Base-by-base conservation (phyloP, 2,329 filamentous ascomycete genomes). In the Exophiala spinifera region DNA sequence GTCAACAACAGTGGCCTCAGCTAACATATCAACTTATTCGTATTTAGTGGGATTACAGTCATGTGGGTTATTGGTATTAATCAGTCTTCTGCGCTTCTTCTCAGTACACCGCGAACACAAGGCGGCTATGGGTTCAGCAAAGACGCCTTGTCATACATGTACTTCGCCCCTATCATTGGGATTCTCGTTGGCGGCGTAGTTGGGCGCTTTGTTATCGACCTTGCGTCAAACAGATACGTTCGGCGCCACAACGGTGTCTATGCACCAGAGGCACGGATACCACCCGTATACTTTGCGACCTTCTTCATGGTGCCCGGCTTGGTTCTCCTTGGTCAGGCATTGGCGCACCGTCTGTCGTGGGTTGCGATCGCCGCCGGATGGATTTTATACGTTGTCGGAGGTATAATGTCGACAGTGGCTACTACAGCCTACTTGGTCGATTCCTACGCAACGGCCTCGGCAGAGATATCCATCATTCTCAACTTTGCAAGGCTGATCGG, bases 361-460 rank as follows among this genome's bases (percentile, higher is more conserved):
- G 3, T 17, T 11, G 53, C 34, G 3, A 23, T 56, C 14, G 36
- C 44, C 1, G 15, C 51, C 11, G 53, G 53, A 4, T 56, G 53
- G 53, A 49, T 48, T 8, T 46, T 56, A 11, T 51, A 40, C 28
- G 25, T 44, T 7, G 40, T 56, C 25, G 53, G 53, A 1, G 37
- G 17, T 15, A 48, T 51, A 34, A 51, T 64, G 11, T 53, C 59
- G 7, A 59, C 62, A 14, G 77, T 79, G 2, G 77, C 75, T 1
- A 66, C 80, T 23, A 76, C 72, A 49, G 74, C 76, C 4, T 82
- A 81, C 63, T 70, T 72, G 15, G 74, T 82, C 3, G 79, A 82
- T 65, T 71, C 70, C 59, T 82, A 81, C 64, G 79, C 79, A 0
- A 74, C 79, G 62, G 78, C 74, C 2, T 74, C 72, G 20, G 78